Evolutionary conservation across 2,329 filamentous ascomycete genomes (phyloP).

Genomic region (Alternaria incomplexa): DNA sequence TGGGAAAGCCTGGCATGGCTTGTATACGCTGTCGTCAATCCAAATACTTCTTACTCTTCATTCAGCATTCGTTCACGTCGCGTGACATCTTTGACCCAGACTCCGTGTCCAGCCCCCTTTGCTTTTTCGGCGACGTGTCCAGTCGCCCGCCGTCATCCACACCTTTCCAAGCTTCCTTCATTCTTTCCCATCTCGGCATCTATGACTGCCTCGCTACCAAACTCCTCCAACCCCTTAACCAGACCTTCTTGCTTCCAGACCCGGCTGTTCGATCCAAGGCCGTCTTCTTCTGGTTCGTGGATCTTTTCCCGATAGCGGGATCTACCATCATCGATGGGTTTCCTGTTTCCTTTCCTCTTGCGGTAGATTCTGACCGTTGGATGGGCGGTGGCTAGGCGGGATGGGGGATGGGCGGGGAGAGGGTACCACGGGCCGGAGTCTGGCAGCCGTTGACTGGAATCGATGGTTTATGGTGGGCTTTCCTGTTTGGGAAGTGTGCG

Average conservation of each 20-base stretch:
- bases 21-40: neutral
- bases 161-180: neutral
- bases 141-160: neutral
- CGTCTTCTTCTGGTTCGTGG: neutral
- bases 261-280: neutral
- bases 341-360: neutral
- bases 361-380: neutral
- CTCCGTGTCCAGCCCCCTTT: neutral
- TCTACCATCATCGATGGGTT: slow-evolving; percentile 1
- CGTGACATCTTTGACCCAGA: neutral
- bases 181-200: neutral
- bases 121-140: neutral
- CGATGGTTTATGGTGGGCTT: neutral
- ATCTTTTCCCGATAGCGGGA: slow-evolving; percentile 2
- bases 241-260: neutral
- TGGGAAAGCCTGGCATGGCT: neutral
- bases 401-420: neutral
- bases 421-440: neutral
- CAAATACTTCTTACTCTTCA: neutral
- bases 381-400: neutral
- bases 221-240: neutral
- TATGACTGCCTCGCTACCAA: neutral
- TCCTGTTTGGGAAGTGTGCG: slow-evolving; percentile 1
- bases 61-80: neutral
- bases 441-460: slow-evolving; percentile 9